Percentiles rank a stretch among this genome's conserved stretches.
Evolutionary conservation across 257 asterid genomes (phyloP).

Genomic region (Prunella vulgaris): DNA sequence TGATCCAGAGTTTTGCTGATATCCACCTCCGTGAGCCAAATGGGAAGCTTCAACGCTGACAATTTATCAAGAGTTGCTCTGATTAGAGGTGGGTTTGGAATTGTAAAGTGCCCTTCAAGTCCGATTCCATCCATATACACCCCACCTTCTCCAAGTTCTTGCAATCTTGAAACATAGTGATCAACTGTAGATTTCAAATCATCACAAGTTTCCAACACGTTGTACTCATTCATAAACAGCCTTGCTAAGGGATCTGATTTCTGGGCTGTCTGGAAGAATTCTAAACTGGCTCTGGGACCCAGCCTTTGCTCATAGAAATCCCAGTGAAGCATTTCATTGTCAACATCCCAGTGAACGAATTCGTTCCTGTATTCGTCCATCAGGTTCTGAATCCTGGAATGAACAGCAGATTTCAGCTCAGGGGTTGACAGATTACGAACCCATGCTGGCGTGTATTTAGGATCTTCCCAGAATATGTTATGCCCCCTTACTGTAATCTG

Average conservation of each 20-base stretch:
- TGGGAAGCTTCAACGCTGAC: constrained; percentile 43
- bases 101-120: constrained; percentile 45
- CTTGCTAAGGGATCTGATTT: constrained; percentile 46
- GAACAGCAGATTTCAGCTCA: constrained; percentile 35
- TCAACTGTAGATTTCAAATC: constrained; percentile 39
- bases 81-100: constrained; percentile 47
- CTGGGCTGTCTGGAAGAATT: constrained; percentile 38
- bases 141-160: constrained; percentile 31
- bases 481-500: constrained; percentile 60
- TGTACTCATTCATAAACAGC: constrained; percentile 56
- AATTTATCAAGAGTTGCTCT: constrained; percentile 53
- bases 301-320: constrained; percentile 49
- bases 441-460: constrained; percentile 41
- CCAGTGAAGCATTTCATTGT: constrained; percentile 63
- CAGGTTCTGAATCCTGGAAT: constrained; percentile 42
- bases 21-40: constrained; percentile 67
- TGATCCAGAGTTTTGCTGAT: constrained; percentile 27
- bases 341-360: constrained; percentile 70
- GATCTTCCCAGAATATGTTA: constrained; percentile 63
- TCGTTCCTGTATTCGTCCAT: constrained; percentile 46
- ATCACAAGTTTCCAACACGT: constrained; percentile 46
- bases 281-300: constrained; percentile 43
- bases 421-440: constrained; percentile 35
- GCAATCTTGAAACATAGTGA: constrained; percentile 33
- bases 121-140: constrained; percentile 55